Evolutionary conservation across 805 yeast species (phyloP).

Genomic region (Tetrapisispora phaffii): DNA sequence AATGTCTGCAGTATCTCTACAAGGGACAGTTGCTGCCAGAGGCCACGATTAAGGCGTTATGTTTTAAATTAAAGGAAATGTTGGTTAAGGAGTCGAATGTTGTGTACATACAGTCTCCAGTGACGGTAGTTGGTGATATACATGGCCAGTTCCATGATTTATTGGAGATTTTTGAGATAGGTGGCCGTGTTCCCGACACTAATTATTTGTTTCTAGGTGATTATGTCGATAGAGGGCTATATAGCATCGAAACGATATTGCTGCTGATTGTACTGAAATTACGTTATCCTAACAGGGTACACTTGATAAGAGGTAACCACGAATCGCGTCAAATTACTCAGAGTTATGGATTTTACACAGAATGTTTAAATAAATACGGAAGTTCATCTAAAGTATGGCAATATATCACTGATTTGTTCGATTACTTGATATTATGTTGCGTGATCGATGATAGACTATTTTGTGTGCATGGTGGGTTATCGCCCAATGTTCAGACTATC

Average conservation of each 20-base stretch:
- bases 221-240: constrained; percentile 92
- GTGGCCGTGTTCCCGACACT: constrained; percentile 88
- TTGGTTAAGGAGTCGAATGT: constrained; percentile 77
- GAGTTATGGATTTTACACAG: constrained; percentile 93
- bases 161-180: constrained; percentile 84
- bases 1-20: constrained; percentile 58
- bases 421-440: constrained; percentile 78
- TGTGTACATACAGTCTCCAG: constrained; percentile 73
- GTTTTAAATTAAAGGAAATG: constrained; percentile 74
- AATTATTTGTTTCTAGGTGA: constrained; percentile 91
- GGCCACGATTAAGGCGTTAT: constrained; percentile 56
- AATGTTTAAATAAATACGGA: constrained; percentile 84
- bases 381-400: constrained; percentile 68
- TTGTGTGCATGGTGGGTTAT: constrained; percentile 94
- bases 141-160: constrained; percentile 96
- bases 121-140: constrained; percentile 93
- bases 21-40: constrained; percentile 61
- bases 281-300: constrained; percentile 77
- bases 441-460: constrained; percentile 84
- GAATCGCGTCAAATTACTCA: constrained; percentile 96
- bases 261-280: constrained; percentile 72
- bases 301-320: constrained; percentile 85
- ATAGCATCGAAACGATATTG: constrained; percentile 86
- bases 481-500: constrained; percentile 88
- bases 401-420: constrained; percentile 85